phyloP scores from a whole-genome alignment of 495 filamentous ascomycete species.

The Penicillium turbatum region DNA sequence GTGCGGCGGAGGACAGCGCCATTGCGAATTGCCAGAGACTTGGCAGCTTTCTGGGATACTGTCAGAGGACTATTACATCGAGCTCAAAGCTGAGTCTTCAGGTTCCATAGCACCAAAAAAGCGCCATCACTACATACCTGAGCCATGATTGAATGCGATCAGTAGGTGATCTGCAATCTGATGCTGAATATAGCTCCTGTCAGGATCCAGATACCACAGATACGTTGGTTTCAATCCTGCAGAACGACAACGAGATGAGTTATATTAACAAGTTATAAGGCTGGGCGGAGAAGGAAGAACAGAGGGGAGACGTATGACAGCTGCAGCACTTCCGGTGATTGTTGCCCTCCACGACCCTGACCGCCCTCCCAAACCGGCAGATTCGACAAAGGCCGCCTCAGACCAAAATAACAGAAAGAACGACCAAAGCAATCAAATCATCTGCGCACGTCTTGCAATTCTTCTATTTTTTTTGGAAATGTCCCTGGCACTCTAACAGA shows the following conservation, averaged over 20 bases:
- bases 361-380: constrained; percentile 22
- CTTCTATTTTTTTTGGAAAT: constrained; percentile 8
- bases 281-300: neutral
- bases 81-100: too few relatives aligned
- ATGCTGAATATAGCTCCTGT: neutral
- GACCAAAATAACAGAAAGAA: constrained; percentile 26
- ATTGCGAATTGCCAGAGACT: constrained; percentile 84
- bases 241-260: neutral
- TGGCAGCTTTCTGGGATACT: constrained; percentile 75
- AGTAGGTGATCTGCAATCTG: neutral
- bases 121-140: constrained; percentile 25
- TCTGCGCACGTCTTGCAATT: neutral
- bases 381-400: constrained; percentile 11
- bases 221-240: neutral
- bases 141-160: constrained; percentile 26
- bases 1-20: constrained; percentile 66
- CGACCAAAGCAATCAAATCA: neutral
- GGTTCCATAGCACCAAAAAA: neutral
- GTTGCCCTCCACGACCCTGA: constrained; percentile 28
- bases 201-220: neutral
- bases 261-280: neutral
- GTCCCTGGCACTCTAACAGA: constrained; percentile 10
- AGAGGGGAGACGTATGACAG: constrained; percentile 7
- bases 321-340: constrained; percentile 14
- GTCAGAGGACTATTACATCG: constrained; percentile 7